A percentile compares a stretch with the other conserved stretches of the same genome.
phyloP scores from a whole-genome alignment of 805 yeast genomes.

The Priceomyces castillae region DNA sequence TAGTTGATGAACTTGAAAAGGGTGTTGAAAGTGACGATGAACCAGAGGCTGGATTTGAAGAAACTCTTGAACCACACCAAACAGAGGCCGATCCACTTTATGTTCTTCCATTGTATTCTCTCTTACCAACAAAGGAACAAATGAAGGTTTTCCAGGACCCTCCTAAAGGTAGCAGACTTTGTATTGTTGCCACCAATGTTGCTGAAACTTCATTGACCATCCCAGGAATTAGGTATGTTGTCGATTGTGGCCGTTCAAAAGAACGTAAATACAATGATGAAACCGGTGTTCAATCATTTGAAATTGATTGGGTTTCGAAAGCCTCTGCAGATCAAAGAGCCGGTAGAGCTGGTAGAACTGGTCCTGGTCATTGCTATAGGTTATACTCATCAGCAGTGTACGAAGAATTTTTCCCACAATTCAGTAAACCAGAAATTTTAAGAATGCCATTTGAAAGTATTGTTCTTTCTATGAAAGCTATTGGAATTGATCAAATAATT shows the following conservation, averaged over 20 bases:
- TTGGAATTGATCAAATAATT: constrained; percentile 88
- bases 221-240: constrained; percentile 91
- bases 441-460: constrained; percentile 97
- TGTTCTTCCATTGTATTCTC: constrained; percentile 88
- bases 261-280: constrained; percentile 79
- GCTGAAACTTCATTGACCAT: constrained; percentile 97
- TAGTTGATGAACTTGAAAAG: constrained; percentile 37
- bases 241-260: constrained; percentile 92
- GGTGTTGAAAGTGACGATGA: constrained; percentile 49
- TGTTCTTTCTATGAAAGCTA: constrained; percentile 92
- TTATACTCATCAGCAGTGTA: constrained; percentile 90
- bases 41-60: constrained; percentile 69
- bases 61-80: constrained; percentile 66
- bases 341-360: constrained; percentile 98
- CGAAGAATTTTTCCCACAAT: constrained; percentile 80
- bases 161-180: constrained; percentile 80
- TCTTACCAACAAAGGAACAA: constrained; percentile 92
- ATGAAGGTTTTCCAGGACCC: constrained; percentile 87
- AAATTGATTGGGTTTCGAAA: constrained; percentile 86
- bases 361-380: constrained; percentile 96
- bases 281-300: constrained; percentile 90
- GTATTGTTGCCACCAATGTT: constrained; percentile 94
- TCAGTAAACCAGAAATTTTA: constrained; percentile 83
- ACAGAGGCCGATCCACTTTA: constrained; percentile 74
- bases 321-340: constrained; percentile 95